Conservation (phyloP, 2,329 filamentous ascomycete species). For the Cladobotryum mycophilum region DNA sequence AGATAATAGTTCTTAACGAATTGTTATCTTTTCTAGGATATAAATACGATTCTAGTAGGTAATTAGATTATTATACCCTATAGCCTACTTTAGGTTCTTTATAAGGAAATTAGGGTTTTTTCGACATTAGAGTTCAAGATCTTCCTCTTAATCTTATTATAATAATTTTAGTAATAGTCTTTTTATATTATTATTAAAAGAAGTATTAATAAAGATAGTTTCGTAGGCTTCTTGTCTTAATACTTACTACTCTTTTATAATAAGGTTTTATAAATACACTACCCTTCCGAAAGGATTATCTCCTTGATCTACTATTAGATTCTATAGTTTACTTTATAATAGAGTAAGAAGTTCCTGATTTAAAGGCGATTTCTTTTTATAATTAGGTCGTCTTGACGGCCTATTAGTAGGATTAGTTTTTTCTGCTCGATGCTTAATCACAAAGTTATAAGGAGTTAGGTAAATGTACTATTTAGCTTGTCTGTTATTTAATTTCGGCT, state of each 20-base stretch:
- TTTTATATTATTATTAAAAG: not conserved
- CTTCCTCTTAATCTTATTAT: not conserved
- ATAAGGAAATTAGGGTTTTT: not conserved
- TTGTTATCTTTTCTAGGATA: no score
- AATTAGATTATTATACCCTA: no score
- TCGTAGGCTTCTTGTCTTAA: no score
- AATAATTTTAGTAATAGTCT: not conserved
- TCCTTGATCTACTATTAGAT: no score
- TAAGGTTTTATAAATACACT: no score
- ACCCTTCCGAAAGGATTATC: no score
- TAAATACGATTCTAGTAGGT: no score
- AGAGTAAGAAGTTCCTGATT: not conserved
- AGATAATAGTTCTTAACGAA: not conserved
- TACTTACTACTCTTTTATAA: no score
- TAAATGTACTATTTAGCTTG: not conserved
- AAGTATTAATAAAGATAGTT: no score
- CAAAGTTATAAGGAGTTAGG: not conserved
- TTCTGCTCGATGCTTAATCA: not conserved
- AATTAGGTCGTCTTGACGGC: not conserved
- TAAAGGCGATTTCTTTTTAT: not conserved
- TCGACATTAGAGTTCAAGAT: not conserved
- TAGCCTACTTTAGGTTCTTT: no score
- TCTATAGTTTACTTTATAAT: no score
- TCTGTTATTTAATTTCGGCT: not conserved
- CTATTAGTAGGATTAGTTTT: not conserved